Evolutionary conservation across 371 early-diverging fungal species (phyloP).

Genomic region (Conidiobolus incongruus): DNA sequence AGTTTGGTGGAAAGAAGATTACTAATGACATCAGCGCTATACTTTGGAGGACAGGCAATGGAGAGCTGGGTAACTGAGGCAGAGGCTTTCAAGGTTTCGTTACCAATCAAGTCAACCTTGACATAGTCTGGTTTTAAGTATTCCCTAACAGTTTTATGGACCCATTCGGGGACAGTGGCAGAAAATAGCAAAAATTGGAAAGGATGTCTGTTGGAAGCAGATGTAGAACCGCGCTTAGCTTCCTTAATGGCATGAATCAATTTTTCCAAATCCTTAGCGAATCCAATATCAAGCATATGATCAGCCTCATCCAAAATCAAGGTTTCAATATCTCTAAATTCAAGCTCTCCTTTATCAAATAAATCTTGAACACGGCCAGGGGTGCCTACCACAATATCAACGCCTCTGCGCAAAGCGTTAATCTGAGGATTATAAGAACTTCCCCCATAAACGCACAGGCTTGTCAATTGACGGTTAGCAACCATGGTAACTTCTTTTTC

Average conservation of each 20-base stretch:
- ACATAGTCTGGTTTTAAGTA: constrained; percentile 69
- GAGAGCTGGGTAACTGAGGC: constrained; percentile 56
- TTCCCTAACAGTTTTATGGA: constrained; percentile 49
- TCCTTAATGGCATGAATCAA: constrained; percentile 46
- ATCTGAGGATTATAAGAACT: constrained; percentile 56
- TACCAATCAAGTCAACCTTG: constrained; percentile 57
- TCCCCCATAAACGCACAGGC: constrained; percentile 37
- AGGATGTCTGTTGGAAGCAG: constrained; percentile 4
- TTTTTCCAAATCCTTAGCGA: constrained; percentile 80
- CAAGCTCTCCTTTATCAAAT: constrained; percentile 63
- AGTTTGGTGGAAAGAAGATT: constrained; percentile 67
- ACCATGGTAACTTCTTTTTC: constrained; percentile 41
- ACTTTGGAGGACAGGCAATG: constrained; percentile 56
- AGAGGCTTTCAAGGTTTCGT: constrained; percentile 48
- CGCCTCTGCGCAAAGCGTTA: constrained; percentile 53
- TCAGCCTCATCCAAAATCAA: constrained; percentile 93
- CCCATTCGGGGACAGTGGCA: constrained; percentile 71
- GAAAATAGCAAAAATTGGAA: constrained; percentile 75
- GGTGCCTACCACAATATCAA: constrained; percentile 91
- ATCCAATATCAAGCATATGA: constrained; percentile 90
- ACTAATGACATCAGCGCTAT: constrained; percentile 49
- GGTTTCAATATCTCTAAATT: constrained; percentile 41
- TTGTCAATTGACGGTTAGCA: constrained; percentile 24
- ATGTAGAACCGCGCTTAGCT: constrained; percentile 18
- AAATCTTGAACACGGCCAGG: constrained; percentile 95